Base-by-base conservation (phyloP, 495 filamentous ascomycete genomes). In the Usnea hakonensis region DNA sequence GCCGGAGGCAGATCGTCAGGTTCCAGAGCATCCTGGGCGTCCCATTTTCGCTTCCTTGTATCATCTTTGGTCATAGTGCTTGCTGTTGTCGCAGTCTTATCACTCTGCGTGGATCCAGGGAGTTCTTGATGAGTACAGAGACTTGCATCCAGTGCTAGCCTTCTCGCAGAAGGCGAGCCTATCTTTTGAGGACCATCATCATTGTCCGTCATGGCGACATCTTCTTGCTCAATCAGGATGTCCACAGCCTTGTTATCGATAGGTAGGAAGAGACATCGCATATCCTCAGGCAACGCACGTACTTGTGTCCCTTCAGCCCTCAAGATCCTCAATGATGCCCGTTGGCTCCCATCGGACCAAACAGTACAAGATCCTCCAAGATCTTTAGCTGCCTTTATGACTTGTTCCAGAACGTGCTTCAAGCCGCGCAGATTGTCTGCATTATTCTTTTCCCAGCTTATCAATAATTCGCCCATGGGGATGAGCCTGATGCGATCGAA, bases 371-470 rank as follows among this genome's bases (percentile, higher is more conserved):
- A 26, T 10, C 38, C 38, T 28, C 41, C 41, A 6, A 55, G 1
- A 4, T 40, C 48, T 56, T 62, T 56, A 19, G 46, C 46, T 28
- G 28, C 46, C 58, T 36, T 6, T n/a, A 61, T 46, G 23, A 61
- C 23, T 5, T 26, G 17, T 53, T 19, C 35, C 13, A 36, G 35
- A 52, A 50, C 35, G 14, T 7, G 17, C 16, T 17, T 14, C 26
- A 61, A 43, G 30, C 36, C 50, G 30, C 33, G 26, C 19, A 61
- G 33, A 17, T 28, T 53, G 5, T 8, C 19, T 46, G 11, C 23
- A n/a, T 61, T 41, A 19, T 26, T 26, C 33, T 19, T n/a, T 32
- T 61, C 58, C 58, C 58, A 61, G 16, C 50, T 26, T 3, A 50
- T 32, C 40, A 61, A 8, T 16, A 50, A 8, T 9, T 0, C 28